Percentiles rank a stretch among this genome's conserved stretches.
Conservation (phyloP, 2,329 filamentous ascomycete species). For the Cytospora leucostoma region DNA sequence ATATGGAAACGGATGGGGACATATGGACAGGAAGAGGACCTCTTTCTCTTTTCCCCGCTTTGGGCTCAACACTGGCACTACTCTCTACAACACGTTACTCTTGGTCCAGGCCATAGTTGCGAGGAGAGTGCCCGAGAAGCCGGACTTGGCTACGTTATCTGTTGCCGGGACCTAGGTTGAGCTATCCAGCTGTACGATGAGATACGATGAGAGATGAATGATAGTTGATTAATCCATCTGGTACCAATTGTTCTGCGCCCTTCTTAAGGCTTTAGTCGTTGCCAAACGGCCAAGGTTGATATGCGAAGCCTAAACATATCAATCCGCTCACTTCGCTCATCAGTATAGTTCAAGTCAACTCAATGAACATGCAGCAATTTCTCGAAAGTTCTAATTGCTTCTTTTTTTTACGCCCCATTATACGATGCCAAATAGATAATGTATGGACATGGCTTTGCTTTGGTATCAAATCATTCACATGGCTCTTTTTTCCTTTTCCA, state of each 20-base stretch:
- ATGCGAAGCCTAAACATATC: too few relatives aligned
- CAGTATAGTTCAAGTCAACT: background rate
- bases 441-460: slow-evolving; percentile 1
- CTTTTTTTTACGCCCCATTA: background rate
- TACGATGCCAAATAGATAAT: background rate
- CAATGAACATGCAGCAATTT: background rate
- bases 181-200: slow-evolving; percentile 10
- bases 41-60: background rate
- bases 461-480: background rate
- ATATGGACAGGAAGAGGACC: background rate
- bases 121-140: background rate
- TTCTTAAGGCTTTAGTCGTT: too few relatives aligned
- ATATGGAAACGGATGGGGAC: background rate
- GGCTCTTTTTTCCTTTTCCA: background rate
- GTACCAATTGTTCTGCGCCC: background rate
- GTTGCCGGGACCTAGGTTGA: slow-evolving; percentile 15
- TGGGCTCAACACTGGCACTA: background rate
- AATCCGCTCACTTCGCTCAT: too few relatives aligned
- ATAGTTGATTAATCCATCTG: background rate
- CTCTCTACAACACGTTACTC: background rate
- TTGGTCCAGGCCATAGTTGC: slow-evolving; percentile 1
- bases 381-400: background rate
- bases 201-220: slow-evolving; percentile 2
- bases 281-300: too few relatives aligned
- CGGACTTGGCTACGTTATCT: slow-evolving; percentile 7